Evolutionary conservation across 805 yeast species (phyloP).

Genomic region (Barnettozyma botsteinii): DNA sequence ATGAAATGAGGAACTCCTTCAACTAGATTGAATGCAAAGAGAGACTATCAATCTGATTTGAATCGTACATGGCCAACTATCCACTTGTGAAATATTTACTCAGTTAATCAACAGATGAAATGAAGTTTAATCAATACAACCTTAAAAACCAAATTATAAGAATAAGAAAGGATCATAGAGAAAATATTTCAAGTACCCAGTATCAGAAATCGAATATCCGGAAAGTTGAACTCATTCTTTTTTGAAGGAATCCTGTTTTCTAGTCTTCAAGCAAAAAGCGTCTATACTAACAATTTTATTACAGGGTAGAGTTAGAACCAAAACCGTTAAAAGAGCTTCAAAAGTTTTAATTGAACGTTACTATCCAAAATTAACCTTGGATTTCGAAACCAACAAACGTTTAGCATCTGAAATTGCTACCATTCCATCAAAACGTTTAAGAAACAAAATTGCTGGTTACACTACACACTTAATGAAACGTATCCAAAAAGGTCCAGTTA

Average conservation of each 20-base stretch:
- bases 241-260: background rate
- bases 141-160: too few species aligned
- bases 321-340: conserved; percentile 99
- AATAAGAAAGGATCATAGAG: too few species aligned
- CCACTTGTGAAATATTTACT: too few species aligned
- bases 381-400: conserved; percentile 99
- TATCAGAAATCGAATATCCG: too few species aligned
- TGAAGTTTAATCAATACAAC: too few species aligned
- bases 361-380: conserved; percentile 99
- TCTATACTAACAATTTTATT: conserved; percentile 17
- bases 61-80: too few species aligned
- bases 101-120: too few species aligned
- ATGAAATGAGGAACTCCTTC: background rate
- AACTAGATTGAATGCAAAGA: too few species aligned
- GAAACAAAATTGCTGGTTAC: conserved; percentile 99
- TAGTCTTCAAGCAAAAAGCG: too few species aligned
- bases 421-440: conserved; percentile 98
- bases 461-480: conserved; percentile 99
- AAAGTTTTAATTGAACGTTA: conserved; percentile 98
- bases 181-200: too few species aligned
- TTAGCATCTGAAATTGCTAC: conserved; percentile 97
- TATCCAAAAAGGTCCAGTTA: conserved; percentile 99
- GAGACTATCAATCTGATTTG: too few species aligned
- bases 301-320: conserved; percentile 99
- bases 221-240: too few species aligned